phyloP scores from a whole-genome alignment of 2,329 filamentous ascomycete species.

The Cryphonectria carpinicola region DNA sequence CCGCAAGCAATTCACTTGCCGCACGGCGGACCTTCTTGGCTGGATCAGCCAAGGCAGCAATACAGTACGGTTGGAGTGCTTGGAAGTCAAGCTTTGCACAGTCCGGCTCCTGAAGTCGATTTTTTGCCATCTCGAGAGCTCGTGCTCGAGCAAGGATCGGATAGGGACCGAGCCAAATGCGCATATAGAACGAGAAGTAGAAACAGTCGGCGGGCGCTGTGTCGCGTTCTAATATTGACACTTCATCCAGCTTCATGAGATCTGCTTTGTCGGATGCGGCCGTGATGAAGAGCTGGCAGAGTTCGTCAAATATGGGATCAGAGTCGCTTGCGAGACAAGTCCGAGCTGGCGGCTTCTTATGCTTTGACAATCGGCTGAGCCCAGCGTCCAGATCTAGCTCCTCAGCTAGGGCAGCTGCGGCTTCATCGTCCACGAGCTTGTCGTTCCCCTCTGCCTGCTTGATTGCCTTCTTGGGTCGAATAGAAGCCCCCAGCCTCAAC shows the following conservation, averaged over 20 bases:
- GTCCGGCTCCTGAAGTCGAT: constrained; percentile 56
- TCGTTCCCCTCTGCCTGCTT: constrained; percentile 46
- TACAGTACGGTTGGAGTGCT: constrained; percentile 77
- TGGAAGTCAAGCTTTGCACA: constrained; percentile 69
- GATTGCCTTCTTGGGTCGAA: constrained; percentile 57
- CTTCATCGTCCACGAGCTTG: constrained; percentile 51
- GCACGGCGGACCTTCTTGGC: constrained; percentile 77
- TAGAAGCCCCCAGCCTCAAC: constrained; percentile 71
- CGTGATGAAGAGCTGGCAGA: constrained; percentile 62
- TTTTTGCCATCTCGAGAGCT: constrained; percentile 68
- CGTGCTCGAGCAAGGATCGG: constrained; percentile 70
- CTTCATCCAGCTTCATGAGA: constrained; percentile 56
- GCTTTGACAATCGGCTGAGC: constrained; percentile 43
- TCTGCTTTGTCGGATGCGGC: constrained; percentile 52
- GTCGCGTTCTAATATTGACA: constrained; percentile 57
- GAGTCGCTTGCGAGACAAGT: constrained; percentile 58
- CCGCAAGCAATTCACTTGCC: constrained; percentile 68
- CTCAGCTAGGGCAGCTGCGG: constrained; percentile 34
- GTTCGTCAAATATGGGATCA: constrained; percentile 59
- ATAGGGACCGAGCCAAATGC: constrained; percentile 73
- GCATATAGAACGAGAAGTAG: constrained; percentile 75
- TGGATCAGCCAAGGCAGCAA: constrained; percentile 75
- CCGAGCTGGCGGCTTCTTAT: constrained; percentile 35
- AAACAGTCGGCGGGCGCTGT: constrained; percentile 63
- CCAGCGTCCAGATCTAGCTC: constrained; percentile 44